Evolutionary conservation across 2,329 filamentous ascomycete species (phyloP).

Genomic region (Exserohilum rostratum): DNA sequence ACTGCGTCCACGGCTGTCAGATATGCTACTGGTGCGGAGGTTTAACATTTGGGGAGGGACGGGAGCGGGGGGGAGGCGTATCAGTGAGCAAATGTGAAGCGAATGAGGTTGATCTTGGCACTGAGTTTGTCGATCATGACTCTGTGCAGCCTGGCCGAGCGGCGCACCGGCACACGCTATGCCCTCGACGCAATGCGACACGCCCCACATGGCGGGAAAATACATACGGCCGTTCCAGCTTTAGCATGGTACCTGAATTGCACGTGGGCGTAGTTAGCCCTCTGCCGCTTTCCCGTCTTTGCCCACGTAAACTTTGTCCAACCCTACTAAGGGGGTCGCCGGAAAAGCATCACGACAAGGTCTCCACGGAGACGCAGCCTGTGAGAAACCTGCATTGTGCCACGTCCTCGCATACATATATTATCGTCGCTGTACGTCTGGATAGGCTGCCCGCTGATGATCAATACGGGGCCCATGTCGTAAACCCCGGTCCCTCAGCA

Average conservation of each 20-base stretch:
- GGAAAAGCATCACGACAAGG: not conserved
- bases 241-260: slow-evolving; percentile 2
- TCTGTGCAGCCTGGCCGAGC: not conserved
- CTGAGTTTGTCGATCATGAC: slow-evolving; percentile 3
- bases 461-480: slow-evolving; percentile 5
- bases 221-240: not conserved
- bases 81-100: too few relatives aligned
- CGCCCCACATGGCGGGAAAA: not conserved
- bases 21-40: too few relatives aligned
- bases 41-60: too few relatives aligned
- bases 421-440: not conserved
- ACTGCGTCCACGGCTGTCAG: too few relatives aligned
- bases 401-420: not conserved
- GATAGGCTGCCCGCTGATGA: slow-evolving; percentile 1
- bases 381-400: not conserved
- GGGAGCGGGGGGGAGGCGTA: not conserved
- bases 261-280: not conserved
- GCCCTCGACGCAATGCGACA: not conserved
- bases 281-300: not conserved
- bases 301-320: not conserved
- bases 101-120: not conserved
- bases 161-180: not conserved
- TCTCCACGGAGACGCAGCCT: not conserved
- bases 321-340: not conserved
- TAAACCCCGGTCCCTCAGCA: slow-evolving; percentile 1